These are phyloP conservation scores for Xylaria castorea DNA, from an alignment of 495 filamentous ascomycete genomes.

Conservation along the genomic window DNA sequence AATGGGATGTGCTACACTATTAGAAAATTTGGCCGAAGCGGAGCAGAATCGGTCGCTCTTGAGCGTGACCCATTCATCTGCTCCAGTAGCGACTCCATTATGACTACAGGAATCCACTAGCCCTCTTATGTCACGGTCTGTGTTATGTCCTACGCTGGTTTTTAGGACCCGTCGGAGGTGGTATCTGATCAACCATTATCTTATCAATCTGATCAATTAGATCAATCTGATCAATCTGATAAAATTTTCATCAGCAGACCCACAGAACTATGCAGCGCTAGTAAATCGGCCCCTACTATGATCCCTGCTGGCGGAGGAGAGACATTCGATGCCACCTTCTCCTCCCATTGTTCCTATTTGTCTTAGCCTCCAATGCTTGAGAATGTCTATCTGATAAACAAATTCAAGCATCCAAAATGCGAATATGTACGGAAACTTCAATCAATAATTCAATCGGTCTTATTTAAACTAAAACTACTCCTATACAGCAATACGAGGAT, in stretches of 20 bases:
- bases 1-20: constrained; percentile 8
- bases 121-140: neutral
- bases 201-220: constrained; percentile 28
- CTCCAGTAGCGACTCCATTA: neutral
- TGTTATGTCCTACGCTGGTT: neutral
- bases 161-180: neutral
- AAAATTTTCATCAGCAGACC: constrained; percentile 19
- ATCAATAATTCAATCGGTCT: neutral
- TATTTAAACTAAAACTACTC: neutral
- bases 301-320: neutral
- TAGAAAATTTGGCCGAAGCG: neutral
- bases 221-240: constrained; percentile 25
- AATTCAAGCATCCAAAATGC: neutral
- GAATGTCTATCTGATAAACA: neutral
- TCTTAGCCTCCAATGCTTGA: neutral
- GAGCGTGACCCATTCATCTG: neutral
- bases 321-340: constrained; percentile 3
- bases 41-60: neutral
- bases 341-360: neutral
- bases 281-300: neutral
- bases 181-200: constrained; percentile 22
- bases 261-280: constrained; percentile 12
- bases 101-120: neutral
- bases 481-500: neutral
- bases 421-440: neutral